These are phyloP conservation scores for Teunomyces funiuensis DNA, from an alignment of 805 yeast species.

Conservation along the genomic window DNA sequence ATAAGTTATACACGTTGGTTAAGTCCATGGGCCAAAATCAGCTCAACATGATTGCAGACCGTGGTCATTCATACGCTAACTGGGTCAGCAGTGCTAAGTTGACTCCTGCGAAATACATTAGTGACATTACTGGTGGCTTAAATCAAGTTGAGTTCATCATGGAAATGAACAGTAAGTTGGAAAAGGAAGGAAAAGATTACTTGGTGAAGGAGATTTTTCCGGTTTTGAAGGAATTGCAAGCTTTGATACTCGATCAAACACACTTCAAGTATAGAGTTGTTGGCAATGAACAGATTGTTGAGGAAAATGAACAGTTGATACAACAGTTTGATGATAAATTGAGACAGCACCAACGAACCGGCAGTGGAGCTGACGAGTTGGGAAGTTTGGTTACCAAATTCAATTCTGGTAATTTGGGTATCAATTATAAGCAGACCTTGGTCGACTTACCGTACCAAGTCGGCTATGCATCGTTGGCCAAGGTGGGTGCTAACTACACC, in stretches of 20 bases:
- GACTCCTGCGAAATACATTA: slow-evolving; percentile 57
- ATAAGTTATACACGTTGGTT: slow-evolving; percentile 71
- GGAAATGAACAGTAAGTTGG: slow-evolving; percentile 53
- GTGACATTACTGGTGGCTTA: slow-evolving; percentile 71
- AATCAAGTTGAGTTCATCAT: slow-evolving; percentile 71
- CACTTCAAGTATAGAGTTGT: slow-evolving; percentile 56
- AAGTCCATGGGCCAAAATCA: slow-evolving; percentile 76
- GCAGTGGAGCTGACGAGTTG: slow-evolving; percentile 7
- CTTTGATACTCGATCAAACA: slow-evolving; percentile 33
- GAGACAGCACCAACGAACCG: not conserved
- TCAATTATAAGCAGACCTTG: slow-evolving; percentile 36
- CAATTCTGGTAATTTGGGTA: slow-evolving; percentile 12
- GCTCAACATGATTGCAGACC: slow-evolving; percentile 74
- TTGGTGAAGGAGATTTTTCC: slow-evolving; percentile 57
- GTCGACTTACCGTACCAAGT: slow-evolving; percentile 86
- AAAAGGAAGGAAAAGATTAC: slow-evolving; percentile 34
- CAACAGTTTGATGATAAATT: slow-evolving; percentile 25
- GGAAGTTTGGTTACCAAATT: slow-evolving; percentile 16
- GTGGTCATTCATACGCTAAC: slow-evolving; percentile 85
- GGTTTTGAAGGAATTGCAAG: slow-evolving; percentile 53
- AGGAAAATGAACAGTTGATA: slow-evolving; percentile 35
- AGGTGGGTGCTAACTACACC: slow-evolving; percentile 64
- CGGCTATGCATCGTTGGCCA: slow-evolving; percentile 71
- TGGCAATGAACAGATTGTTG: slow-evolving; percentile 48
- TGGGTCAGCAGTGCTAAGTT: slow-evolving; percentile 63